Evolutionary conservation across 768 basidiomycete genomes (phyloP).

Genomic region (Termitomyces sp.): DNA sequence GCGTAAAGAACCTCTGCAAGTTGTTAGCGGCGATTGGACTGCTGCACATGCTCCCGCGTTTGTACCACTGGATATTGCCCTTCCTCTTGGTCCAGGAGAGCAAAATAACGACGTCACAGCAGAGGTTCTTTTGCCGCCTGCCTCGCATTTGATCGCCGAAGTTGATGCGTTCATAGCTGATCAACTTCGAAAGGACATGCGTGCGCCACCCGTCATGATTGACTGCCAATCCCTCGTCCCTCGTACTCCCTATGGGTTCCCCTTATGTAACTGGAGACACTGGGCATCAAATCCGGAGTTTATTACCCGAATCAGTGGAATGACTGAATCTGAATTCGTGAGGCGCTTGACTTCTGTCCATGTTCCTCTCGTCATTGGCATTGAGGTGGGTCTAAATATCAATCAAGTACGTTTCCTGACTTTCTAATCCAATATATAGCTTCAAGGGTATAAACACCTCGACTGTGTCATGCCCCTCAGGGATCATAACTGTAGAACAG

Average conservation of each 20-base stretch:
- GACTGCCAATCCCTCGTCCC: no score
- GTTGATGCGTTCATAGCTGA: no score
- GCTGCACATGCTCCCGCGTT: background rate
- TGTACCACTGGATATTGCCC: background rate
- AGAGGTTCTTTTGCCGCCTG: background rate
- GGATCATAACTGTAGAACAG: background rate
- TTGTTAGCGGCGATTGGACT: no score
- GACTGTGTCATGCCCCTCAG: background rate
- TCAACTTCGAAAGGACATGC: no score
- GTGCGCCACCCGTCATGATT: no score
- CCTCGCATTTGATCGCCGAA: no score
- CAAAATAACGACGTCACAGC: background rate
- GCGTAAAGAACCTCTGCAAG: background rate
- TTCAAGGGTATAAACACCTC: constrained; percentile 3
- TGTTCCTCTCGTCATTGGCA: background rate
- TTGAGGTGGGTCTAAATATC: background rate
- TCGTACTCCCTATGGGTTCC: no score
- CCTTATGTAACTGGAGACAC: no score
- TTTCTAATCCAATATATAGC: background rate
- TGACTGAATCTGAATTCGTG: no score
- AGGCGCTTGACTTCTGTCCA: no score
- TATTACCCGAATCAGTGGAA: no score
- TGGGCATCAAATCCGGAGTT: no score
- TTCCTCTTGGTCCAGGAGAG: background rate
- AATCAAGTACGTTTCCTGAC: background rate